Evolutionary conservation across 2,329 filamentous ascomycete genomes (phyloP).

Genomic region (Stagonosporopsis rhizophila): DNA sequence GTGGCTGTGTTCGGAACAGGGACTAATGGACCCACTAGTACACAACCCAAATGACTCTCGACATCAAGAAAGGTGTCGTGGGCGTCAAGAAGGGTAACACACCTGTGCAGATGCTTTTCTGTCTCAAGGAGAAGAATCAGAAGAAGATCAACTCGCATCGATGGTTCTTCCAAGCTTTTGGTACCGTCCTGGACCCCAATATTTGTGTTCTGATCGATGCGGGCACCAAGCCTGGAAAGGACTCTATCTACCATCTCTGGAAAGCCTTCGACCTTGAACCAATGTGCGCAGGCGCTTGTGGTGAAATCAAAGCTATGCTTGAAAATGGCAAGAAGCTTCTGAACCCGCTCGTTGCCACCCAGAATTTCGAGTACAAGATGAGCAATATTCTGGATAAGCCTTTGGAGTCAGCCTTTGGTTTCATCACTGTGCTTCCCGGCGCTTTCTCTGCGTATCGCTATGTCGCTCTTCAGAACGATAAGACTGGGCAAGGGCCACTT

Average conservation of each 20-base stretch:
- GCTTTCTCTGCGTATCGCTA: constrained; percentile 99
- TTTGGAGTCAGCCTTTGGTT: constrained; percentile 94
- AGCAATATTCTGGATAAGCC: constrained; percentile 99
- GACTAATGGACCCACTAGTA: constrained; percentile 57
- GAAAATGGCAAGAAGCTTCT: constrained; percentile 84
- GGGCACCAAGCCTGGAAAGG: constrained; percentile 90
- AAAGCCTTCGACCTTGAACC: constrained; percentile 98
- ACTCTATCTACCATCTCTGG: constrained; percentile 98
- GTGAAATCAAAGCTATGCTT: constrained; percentile 99
- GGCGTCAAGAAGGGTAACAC: constrained; percentile 81
- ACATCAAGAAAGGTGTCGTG: constrained; percentile 90
- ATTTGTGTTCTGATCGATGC: constrained; percentile 97
- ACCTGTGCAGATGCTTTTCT: constrained; percentile 96
- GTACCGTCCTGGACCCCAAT: constrained; percentile 88
- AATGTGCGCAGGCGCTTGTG: constrained; percentile 96
- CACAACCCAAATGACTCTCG: constrained; percentile 83
- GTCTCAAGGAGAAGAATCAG: constrained; percentile 98
- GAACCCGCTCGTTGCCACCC: constrained; percentile 92
- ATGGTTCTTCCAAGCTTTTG: constrained; percentile 99
- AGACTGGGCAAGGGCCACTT: constrained; percentile 87
- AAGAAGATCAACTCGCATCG: constrained; percentile 99
- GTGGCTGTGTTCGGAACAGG: constrained; percentile 7
- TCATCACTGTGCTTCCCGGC: constrained; percentile 94
- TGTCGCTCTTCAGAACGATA: constrained; percentile 94
- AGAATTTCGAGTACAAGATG: constrained; percentile 99